phyloP scores from a whole-genome alignment of 345 rosid species.

The Eucalyptus regnans region DNA sequence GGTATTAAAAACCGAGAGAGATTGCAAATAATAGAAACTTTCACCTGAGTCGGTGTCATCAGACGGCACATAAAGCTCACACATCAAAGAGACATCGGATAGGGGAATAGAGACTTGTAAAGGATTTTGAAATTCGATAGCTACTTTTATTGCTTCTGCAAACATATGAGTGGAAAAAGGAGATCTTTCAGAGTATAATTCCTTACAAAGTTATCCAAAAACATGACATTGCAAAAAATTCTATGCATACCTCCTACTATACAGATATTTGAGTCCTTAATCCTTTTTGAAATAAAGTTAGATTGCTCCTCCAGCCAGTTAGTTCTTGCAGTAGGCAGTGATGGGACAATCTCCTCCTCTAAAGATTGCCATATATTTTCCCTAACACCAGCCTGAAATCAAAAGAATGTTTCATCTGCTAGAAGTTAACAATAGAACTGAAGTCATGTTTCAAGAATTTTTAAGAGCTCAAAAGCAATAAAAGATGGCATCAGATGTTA shows the following conservation, averaged over 20 bases:
- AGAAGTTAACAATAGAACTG: background rate
- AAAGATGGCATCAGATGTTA: background rate
- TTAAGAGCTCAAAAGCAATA: background rate
- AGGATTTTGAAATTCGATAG: conserved; percentile 74
- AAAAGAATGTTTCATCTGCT: background rate
- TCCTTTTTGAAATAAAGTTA: conserved; percentile 49
- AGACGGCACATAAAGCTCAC: conserved; percentile 47
- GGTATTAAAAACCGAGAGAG: background rate
- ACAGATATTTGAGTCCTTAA: conserved; percentile 75
- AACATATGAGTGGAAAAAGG: background rate
- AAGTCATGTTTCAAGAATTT: background rate
- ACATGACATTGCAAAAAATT: conserved; percentile 6
- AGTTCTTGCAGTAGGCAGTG: conserved; percentile 50
- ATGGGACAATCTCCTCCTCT: conserved; percentile 89
- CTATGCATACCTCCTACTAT: conserved; percentile 93
- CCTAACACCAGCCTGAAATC: conserved; percentile 47
- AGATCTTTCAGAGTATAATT: background rate
- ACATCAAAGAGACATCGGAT: conserved; percentile 61
- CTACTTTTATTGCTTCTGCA: conserved; percentile 78
- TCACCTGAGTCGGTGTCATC: conserved; percentile 56
- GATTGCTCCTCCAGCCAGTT: conserved; percentile 97
- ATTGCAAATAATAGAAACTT: conserved; percentile 12
- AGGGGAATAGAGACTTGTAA: conserved; percentile 66
- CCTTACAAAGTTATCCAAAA: background rate
- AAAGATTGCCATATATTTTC: conserved; percentile 81